Evolutionary conservation across 2,329 filamentous ascomycete species (phyloP).

Genomic region (Stagonosporopsis vannaccii): DNA sequence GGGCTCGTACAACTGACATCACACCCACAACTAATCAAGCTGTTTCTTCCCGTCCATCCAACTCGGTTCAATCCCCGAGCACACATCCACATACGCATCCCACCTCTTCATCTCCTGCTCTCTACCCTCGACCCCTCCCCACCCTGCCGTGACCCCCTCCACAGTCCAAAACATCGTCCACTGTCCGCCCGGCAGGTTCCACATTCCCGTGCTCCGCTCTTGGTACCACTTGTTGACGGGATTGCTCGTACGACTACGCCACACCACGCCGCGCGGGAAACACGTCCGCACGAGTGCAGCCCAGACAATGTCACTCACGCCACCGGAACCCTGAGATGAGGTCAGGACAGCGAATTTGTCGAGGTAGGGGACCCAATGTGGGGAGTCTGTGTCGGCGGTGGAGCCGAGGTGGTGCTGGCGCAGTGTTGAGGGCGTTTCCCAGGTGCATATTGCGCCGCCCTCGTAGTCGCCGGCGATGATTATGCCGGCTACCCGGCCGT

Average conservation of each 20-base stretch:
- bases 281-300: slow-evolving; percentile 92
- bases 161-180: slow-evolving; percentile 99
- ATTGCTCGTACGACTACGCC: slow-evolving; percentile 88
- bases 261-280: slow-evolving; percentile 88
- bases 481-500: slow-evolving; percentile 82
- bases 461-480: slow-evolving; percentile 98
- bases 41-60: slow-evolving; percentile 54
- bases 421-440: slow-evolving; percentile 71
- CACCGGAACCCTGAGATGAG: slow-evolving; percentile 85
- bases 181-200: slow-evolving; percentile 79
- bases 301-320: slow-evolving; percentile 95
- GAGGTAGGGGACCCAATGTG: slow-evolving; percentile 79
- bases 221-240: slow-evolving; percentile 99
- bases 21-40: background rate
- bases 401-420: slow-evolving; percentile 51
- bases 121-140: slow-evolving; percentile 56
- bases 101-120: slow-evolving; percentile 51
- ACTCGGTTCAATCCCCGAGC: slow-evolving; percentile 56
- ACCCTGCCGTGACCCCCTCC: slow-evolving; percentile 60
- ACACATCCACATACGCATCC: slow-evolving; percentile 59
- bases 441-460: slow-evolving; percentile 91
- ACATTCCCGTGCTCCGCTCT: slow-evolving; percentile 82
- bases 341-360: slow-evolving; percentile 97
- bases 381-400: slow-evolving; percentile 52
- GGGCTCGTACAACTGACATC: background rate